Evolutionary conservation across 192 early-diverging fungal genomes (phyloP).

Genomic region (Paraglomus occultum): DNA sequence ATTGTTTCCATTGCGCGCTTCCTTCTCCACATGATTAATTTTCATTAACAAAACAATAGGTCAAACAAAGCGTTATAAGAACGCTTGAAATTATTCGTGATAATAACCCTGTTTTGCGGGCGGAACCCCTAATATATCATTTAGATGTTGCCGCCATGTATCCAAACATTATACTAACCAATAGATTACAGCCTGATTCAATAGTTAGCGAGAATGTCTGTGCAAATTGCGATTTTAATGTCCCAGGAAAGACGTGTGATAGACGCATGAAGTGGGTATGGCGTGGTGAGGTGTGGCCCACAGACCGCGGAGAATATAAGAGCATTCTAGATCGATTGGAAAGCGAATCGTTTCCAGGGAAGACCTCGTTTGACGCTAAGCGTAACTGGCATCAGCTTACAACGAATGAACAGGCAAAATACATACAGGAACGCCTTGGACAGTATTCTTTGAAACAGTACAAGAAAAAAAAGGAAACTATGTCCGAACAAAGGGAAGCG

Average conservation of each 20-base stretch:
- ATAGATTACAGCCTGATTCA: conserved; percentile 96
- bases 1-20: neutral
- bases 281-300: conserved; percentile 95
- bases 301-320: conserved; percentile 76
- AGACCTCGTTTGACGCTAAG: conserved; percentile 47
- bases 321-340: conserved; percentile 90
- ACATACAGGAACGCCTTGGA: conserved; percentile 75
- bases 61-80: conserved; percentile 59
- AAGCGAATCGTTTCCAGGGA: conserved; percentile 74
- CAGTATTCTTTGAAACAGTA: conserved; percentile 92
- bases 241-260: conserved; percentile 84
- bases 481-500: conserved; percentile 78
- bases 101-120: conserved; percentile 63
- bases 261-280: conserved; percentile 95
- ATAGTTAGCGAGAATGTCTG: conserved; percentile 87
- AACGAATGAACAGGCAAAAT: conserved; percentile 61
- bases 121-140: conserved; percentile 91
- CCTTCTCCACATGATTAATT: conserved; percentile 28
- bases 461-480: conserved; percentile 76
- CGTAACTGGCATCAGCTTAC: conserved; percentile 69
- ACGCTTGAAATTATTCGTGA: conserved; percentile 77
- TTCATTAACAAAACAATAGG: conserved; percentile 38
- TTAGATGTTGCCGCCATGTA: conserved; percentile 99
- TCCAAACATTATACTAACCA: conserved; percentile 98
- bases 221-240: conserved; percentile 91